phyloP scores from a whole-genome alignment of 169 alveolate genomes.

The Eimeria acervulina region DNA sequence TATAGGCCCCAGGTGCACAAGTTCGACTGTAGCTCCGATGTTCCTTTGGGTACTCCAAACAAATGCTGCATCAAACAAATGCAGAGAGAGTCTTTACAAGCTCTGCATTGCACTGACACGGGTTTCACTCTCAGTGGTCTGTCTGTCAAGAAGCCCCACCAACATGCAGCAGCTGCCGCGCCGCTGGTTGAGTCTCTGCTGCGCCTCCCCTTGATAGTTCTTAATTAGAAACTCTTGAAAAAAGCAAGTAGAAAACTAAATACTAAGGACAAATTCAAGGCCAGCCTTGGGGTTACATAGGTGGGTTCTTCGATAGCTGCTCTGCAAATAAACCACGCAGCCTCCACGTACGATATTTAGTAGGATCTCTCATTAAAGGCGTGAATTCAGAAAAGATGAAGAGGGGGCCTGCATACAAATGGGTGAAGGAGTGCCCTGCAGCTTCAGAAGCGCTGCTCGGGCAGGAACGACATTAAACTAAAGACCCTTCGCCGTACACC shows the following conservation, averaged over 20 bases:
- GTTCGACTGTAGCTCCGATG: not conserved
- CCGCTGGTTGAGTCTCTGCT: not conserved
- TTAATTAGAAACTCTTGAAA: not conserved
- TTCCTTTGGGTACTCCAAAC: not conserved
- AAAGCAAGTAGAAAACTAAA: not conserved
- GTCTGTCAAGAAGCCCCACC: constrained; percentile 33
- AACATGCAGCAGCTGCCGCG: constrained; percentile 13
- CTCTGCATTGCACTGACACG: not conserved
- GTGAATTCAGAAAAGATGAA: not conserved
- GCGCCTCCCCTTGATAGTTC: not conserved
- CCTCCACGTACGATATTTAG: not conserved
- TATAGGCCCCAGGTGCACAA: not conserved
- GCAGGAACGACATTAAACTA: not conserved
- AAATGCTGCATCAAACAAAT: not conserved
- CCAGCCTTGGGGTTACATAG: not conserved
- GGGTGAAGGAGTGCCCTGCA: not conserved
- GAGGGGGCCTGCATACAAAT: not conserved
- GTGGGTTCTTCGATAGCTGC: not conserved
- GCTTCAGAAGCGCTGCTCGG: not conserved
- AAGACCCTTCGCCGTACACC: not conserved
- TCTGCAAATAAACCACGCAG: not conserved
- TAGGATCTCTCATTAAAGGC: not conserved
- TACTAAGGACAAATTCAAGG: not conserved
- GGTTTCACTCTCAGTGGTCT: not conserved
- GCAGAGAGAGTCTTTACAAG: not conserved